Evolutionary conservation across 2,329 filamentous ascomycete species (phyloP), one percentile per base, ranked within the genome.

Genomic region (Beauveria varroae): DNA sequence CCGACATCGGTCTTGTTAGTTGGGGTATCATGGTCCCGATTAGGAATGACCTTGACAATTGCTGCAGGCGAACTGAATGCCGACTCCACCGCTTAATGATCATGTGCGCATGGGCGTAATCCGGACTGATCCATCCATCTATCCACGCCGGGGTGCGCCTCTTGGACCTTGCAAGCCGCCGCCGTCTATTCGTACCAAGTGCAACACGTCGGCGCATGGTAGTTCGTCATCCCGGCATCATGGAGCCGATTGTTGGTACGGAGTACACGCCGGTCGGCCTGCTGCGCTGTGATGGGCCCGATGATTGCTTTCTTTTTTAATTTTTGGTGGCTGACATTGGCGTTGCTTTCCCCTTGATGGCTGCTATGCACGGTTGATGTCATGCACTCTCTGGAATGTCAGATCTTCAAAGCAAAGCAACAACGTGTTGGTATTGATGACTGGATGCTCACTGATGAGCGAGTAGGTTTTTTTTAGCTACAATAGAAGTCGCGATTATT

Each of bases 1-100:
- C 61, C 61, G 61, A 63, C 63, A 60, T 58, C 61, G 57, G 62
- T 61, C n/a, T 46, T 46, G 47, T 30, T 64, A 50, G 49, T 57
- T 43, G 41, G 43, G 28, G 46, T 41, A 47, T n/a, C 28, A 44
- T 57, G 37, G 50, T 57, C 57, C 59, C 57, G 50, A 64, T 30
- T 61, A 57, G 64, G 60, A 43, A 63, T 61, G 44, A 53, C 40
- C 51, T 57, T 49, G 30, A 61, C 61, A 64, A 63, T 54, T 58
- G 44, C n/a, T 63, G 51, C 53, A 60, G 51, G 51, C 40, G 37
- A 34, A 51, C 41, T 54, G 44, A 41, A 60, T 58, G 56, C 57
- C 61, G 56, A 43, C 55, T 56, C 56, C 61, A 55, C 55, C 28
- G 8, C 6, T 51, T 51, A 57, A 43, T 49, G 60, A 62, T 62